phyloP scores from a whole-genome alignment of 805 yeast species.

The Candida ponderosae region DNA sequence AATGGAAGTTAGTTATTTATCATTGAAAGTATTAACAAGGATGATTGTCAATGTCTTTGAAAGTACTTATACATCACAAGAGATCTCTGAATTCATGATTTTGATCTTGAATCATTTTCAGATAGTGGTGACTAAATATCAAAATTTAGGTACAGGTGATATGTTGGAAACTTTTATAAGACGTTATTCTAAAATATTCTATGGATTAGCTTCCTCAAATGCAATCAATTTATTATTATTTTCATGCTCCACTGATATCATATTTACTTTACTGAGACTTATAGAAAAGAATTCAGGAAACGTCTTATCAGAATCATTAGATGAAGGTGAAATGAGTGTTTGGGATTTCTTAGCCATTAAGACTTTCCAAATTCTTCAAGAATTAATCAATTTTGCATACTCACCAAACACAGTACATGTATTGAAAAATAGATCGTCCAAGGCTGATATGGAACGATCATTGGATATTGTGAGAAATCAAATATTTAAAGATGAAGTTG shows the following conservation, averaged over 20 bases:
- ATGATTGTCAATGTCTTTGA: constrained; percentile 72
- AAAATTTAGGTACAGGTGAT: constrained; percentile 30
- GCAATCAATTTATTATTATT: constrained; percentile 67
- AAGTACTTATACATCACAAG: constrained; percentile 51
- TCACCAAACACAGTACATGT: constrained; percentile 60
- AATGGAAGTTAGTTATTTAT: constrained; percentile 70
- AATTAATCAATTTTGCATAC: constrained; percentile 50
- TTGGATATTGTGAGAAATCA: constrained; percentile 41
- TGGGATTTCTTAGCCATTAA: constrained; percentile 74
- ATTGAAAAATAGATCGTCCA: constrained; percentile 56
- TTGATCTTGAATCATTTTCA: constrained; percentile 53
- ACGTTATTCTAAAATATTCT: constrained; percentile 70
- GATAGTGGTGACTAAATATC: constrained; percentile 45
- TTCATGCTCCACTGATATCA: constrained; percentile 52
- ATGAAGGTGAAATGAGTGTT: constrained; percentile 42
- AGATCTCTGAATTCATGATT: constrained; percentile 54
- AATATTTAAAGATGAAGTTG: constrained; percentile 49
- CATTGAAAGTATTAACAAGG: constrained; percentile 69
- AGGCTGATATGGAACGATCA: constrained; percentile 53
- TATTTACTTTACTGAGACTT: constrained; percentile 52
- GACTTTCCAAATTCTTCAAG: constrained; percentile 56
- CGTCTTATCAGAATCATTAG: constrained; percentile 47
- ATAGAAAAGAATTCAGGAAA: constrained; percentile 57
- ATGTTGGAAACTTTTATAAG: constrained; percentile 61
- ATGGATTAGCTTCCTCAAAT: constrained; percentile 46